Percentiles rank a stretch among this genome's conserved stretches.
Evolutionary conservation across 2,329 filamentous ascomycete genomes (phyloP).

Genomic region (Xylaria multiplex): DNA sequence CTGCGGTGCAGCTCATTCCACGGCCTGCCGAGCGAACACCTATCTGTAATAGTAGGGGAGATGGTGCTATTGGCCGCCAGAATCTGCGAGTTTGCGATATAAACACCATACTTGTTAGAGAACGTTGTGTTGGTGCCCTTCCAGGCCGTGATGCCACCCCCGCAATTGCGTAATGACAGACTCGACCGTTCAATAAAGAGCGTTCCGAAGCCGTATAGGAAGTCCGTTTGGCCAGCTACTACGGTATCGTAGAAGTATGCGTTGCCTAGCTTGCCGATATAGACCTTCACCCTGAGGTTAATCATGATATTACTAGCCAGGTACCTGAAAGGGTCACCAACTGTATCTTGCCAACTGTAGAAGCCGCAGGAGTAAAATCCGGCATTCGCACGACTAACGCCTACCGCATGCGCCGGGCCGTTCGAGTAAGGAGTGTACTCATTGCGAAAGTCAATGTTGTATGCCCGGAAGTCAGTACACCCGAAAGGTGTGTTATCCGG

Average conservation of each 20-base stretch:
- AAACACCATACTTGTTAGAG: slow-evolving; percentile 73
- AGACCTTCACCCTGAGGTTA: slow-evolving; percentile 55
- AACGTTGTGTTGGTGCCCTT: slow-evolving; percentile 73
- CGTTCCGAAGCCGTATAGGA: slow-evolving; percentile 75
- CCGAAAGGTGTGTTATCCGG: slow-evolving; percentile 71
- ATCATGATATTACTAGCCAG: background rate
- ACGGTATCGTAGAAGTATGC: slow-evolving; percentile 70
- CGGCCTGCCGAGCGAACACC: slow-evolving; percentile 69
- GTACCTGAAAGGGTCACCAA: slow-evolving; percentile 47
- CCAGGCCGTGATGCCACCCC: slow-evolving; percentile 75
- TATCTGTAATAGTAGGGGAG: slow-evolving; percentile 50
- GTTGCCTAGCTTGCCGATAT: slow-evolving; percentile 73
- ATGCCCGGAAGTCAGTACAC: slow-evolving; percentile 69
- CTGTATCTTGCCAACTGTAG: slow-evolving; percentile 75
- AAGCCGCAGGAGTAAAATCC: slow-evolving; percentile 75
- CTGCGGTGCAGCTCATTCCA: slow-evolving; percentile 69
- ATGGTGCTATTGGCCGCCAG: slow-evolving; percentile 63
- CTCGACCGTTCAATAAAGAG: slow-evolving; percentile 66
- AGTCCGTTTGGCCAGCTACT: slow-evolving; percentile 73
- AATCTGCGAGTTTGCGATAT: slow-evolving; percentile 66
- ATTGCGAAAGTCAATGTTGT: slow-evolving; percentile 74
- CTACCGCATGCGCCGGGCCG: slow-evolving; percentile 69
- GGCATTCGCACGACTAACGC: slow-evolving; percentile 70
- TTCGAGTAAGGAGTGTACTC: slow-evolving; percentile 60
- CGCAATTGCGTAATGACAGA: slow-evolving; percentile 67